Base-by-base conservation (phyloP, 495 filamentous ascomycete species). In the Immersiella caudata region DNA sequence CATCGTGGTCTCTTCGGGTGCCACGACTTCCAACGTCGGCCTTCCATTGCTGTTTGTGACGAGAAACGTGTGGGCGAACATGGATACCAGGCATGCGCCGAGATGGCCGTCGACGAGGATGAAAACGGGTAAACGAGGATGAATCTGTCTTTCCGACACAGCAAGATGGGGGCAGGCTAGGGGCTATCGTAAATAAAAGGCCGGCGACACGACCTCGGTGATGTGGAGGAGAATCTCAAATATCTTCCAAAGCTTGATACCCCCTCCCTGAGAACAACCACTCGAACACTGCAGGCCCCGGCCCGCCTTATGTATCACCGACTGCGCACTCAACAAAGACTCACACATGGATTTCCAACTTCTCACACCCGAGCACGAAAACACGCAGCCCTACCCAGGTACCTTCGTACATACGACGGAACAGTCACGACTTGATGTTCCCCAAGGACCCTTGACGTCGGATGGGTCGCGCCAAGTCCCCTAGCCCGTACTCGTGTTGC, bases 31-130 rank as follows among this genome's bases (percentile, higher is more conserved):
- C n/a, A 73, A 54, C 0, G 46, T 52, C 0, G 68, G 70, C 29
- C 52, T 26, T 7, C 64, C 68, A 22, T 46, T 49, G 21, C 66
- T 68, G 54, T 58, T 58, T 12, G 55, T 7, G 24, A 72, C 60
- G 14, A 73, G 66, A 35, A 73, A 73, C 9, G 70, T 73, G 59
- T 73, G 67, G 62, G 70, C 65, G 25, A 73, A 73, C 25, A 65
- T 27, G 22, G 61, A 64, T 9, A 22, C 36, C 35, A 27, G 36
- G 49, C 18, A 35, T n/a, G 46, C 21, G 49, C 11, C 18, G 29
- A 20, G 36, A 18, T 18, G 12, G 46, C 14, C 40, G 11, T 46
- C 16, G 11, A 46, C n/a, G 33, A 36, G 12, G 40, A 46, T 46
- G 40, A 14, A 46, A 18, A 46, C 2, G 40, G 40, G 16, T 12